Conservation (phyloP, 108 stramenopile species). For the Skeletonema tropicum region DNA sequence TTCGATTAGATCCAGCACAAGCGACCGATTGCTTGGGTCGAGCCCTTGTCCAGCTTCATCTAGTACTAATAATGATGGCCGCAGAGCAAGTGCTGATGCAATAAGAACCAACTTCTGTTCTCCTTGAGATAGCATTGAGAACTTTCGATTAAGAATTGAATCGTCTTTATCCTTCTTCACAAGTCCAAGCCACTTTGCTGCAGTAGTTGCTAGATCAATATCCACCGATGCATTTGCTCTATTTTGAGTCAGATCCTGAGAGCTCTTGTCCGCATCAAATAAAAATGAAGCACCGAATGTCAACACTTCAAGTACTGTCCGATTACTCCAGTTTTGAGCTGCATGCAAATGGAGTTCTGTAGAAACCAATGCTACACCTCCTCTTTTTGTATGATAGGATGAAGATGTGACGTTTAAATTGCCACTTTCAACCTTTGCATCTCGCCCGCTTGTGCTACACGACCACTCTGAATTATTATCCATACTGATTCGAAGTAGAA, state of each 20-base stretch:
- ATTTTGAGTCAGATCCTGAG: not conserved
- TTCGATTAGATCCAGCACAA: constrained; percentile 58
- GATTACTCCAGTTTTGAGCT: constrained; percentile 40
- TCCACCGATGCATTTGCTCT: constrained; percentile 4
- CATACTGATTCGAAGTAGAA: constrained; percentile 48
- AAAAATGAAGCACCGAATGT: constrained; percentile 32
- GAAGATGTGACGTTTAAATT: constrained; percentile 22
- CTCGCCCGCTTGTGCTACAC: not conserved
- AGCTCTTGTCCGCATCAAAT: constrained; percentile 15
- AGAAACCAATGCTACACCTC: constrained; percentile 70
- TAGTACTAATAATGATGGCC: constrained; percentile 70
- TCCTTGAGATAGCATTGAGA: constrained; percentile 74
- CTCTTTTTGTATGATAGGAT: constrained; percentile 7
- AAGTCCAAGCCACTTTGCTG: constrained; percentile 36
- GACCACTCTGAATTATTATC: not conserved
- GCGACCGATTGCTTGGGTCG: constrained; percentile 60
- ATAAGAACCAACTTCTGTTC: constrained; percentile 81
- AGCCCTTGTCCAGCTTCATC: constrained; percentile 83
- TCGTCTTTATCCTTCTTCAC: constrained; percentile 7
- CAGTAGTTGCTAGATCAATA: constrained; percentile 7
- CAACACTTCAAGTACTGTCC: constrained; percentile 26
- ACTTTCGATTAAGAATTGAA: constrained; percentile 39
- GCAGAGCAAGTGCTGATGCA: constrained; percentile 59
- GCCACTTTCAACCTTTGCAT: constrained; percentile 27
- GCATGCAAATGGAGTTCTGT: constrained; percentile 76